These are phyloP conservation scores for Fraxinus angustifolia DNA, from an alignment of 305 asterid species.

Conservation along the genomic window DNA sequence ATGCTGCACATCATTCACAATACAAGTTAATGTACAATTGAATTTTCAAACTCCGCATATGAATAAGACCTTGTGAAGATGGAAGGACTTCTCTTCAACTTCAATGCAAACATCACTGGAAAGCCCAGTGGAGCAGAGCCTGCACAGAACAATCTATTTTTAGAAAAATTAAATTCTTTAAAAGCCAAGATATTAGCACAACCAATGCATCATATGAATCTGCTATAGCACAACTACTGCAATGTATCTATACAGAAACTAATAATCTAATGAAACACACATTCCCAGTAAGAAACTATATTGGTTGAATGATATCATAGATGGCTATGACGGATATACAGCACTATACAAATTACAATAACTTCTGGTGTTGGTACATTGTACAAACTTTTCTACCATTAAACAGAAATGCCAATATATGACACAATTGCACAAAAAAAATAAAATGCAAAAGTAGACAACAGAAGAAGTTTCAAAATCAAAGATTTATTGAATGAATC, in stretches of 20 bases:
- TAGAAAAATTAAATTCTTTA: not conserved
- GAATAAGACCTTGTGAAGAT: constrained; percentile 51
- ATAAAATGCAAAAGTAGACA: not conserved
- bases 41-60: not conserved
- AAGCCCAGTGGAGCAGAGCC: constrained; percentile 51
- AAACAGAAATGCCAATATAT: not conserved
- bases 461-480: not conserved
- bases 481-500: not conserved
- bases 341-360: not conserved
- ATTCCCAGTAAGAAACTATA: not conserved
- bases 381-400: not conserved
- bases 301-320: not conserved
- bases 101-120: constrained; percentile 46
- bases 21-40: not conserved
- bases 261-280: not conserved
- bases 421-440: not conserved
- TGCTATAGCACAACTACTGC: not conserved
- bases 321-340: not conserved
- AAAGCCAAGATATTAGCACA: not conserved
- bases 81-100: constrained; percentile 46
- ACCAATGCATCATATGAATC: not conserved
- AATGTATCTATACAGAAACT: not conserved
- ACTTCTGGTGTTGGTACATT: not conserved
- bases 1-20: not conserved
- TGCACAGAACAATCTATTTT: constrained; percentile 18